These are phyloP conservation scores for Coniochaeta sp. DNA, from an alignment of 2,329 filamentous ascomycete genomes.

Conservation along the genomic window DNA sequence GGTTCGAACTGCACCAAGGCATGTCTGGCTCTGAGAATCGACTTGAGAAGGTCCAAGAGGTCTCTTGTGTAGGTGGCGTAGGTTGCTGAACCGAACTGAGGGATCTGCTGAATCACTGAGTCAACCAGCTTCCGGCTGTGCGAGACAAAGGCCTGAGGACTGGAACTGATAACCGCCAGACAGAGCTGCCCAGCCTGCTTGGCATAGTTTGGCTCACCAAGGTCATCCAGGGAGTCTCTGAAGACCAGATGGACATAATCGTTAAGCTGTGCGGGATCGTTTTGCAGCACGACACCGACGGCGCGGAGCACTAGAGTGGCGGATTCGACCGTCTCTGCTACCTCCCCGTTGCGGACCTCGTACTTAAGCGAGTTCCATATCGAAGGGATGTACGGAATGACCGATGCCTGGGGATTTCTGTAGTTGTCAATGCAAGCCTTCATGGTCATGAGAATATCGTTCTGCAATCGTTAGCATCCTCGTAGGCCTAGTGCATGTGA, in stretches of 20 bases:
- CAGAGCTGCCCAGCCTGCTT: slow-evolving; percentile 45
- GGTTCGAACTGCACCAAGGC: slow-evolving; percentile 24
- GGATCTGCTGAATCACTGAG: slow-evolving; percentile 40
- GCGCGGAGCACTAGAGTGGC: slow-evolving; percentile 48
- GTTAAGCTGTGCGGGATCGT: slow-evolving; percentile 12
- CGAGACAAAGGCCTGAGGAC: slow-evolving; percentile 38
- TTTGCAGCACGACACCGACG: slow-evolving; percentile 36
- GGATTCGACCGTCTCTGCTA: slow-evolving; percentile 48
- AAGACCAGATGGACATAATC: slow-evolving; percentile 41
- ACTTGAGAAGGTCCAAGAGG: slow-evolving; percentile 42
- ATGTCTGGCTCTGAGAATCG: slow-evolving; percentile 39
- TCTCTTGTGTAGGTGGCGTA: slow-evolving; percentile 45
- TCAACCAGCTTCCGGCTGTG: slow-evolving; percentile 39
- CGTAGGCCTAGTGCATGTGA: background rate
- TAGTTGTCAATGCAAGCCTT: slow-evolving; percentile 46
- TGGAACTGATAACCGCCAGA: slow-evolving; percentile 42
- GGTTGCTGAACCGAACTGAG: slow-evolving; percentile 39
- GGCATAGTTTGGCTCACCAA: slow-evolving; percentile 45
- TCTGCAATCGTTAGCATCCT: slow-evolving; percentile 19
- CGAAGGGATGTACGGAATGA: slow-evolving; percentile 41
- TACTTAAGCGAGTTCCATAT: slow-evolving; percentile 57
- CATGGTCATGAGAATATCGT: slow-evolving; percentile 51
- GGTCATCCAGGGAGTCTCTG: slow-evolving; percentile 45
- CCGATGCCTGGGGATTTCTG: slow-evolving; percentile 35
- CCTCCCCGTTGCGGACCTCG: slow-evolving; percentile 54